Evolutionary conservation across 257 asterid species (phyloP).

Genomic region (Oldenlandia corymbosa): DNA sequence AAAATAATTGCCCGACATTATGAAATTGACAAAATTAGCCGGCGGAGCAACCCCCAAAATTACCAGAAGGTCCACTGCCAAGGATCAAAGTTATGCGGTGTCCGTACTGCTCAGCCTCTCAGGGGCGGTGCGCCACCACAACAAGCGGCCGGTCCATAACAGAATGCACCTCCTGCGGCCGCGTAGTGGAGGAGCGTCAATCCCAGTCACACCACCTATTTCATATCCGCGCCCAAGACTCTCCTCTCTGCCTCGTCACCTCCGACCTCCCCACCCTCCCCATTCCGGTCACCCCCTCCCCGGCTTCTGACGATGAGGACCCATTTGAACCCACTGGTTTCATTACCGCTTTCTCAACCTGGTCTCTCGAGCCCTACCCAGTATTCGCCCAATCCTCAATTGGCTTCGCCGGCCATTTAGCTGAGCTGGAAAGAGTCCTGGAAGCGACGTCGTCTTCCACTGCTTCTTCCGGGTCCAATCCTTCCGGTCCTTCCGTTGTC

Average conservation of each 20-base stretch:
- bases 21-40: too few relatives aligned
- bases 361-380: conserved; percentile 93
- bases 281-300: conserved; percentile 23
- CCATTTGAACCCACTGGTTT: conserved; percentile 88
- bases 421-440: conserved; percentile 89
- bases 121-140: conserved; percentile 77
- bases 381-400: conserved; percentile 64
- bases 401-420: conserved; percentile 87
- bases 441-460: conserved; percentile 59
- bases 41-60: not conserved
- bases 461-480: conserved; percentile 23
- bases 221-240: conserved; percentile 91
- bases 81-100: conserved; percentile 52
- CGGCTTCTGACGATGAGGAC: conserved; percentile 49
- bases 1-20: too few relatives aligned
- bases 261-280: conserved; percentile 85
- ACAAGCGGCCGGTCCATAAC: conserved; percentile 62
- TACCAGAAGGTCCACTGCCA: not conserved
- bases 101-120: conserved; percentile 78
- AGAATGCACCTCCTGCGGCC: conserved; percentile 83
- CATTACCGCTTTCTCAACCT: conserved; percentile 93
- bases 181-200: conserved; percentile 79
- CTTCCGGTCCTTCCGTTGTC: conserved; percentile 68
- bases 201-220: conserved; percentile 90
- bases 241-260: conserved; percentile 86